Evolutionary conservation across 345 rosid species (phyloP), one percentile per base, ranked within the genome.

Genomic region (Lepidium aucheri): DNA sequence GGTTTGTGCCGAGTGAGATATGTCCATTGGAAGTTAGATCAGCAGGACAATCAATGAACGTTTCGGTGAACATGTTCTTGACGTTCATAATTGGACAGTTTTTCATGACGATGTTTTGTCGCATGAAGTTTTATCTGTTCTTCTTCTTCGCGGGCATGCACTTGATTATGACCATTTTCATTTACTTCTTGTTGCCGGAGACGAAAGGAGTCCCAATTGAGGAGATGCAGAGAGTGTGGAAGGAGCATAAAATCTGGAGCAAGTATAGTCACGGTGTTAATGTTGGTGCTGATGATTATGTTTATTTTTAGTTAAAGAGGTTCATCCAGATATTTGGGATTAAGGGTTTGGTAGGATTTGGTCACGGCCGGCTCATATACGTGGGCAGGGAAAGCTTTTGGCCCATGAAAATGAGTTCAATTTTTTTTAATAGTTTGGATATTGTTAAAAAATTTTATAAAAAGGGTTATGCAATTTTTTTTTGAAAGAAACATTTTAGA

Each of bases 51-150:
- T 34, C 70, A 0, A 10, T 72, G 20, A 73, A 62, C 58, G 80
- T 77, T 0, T 72, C 77, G 3, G 67, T 63, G 32, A 80, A 80
- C 77, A 80, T 77, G 81, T 50, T 80, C 44, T 80, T 74, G 50
- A 77, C 79, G 0, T 80, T 77, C 55, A 1, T 60, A 1, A 69
- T 80, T 5, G 81, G 68, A 34, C 84, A 77, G 47, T 55, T 71
- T 55, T 80, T 80, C 53, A 44, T 77, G 18, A 26, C 73, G 4
- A 74, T 77, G 81, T 79, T 80, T 35, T 77, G 81, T 16, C 73
- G 60, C 12, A 32, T 80, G 81, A 75, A 77, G 73, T 80, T 74
- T 41, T 69, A 73, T 12, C 60, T 80, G 5, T 80, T 77, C 60
- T 38, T 46, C 56, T 67, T 80, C 56, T 77, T 80, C 9, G 77